These are phyloP conservation scores for Backusella macrospora DNA, from an alignment of 192 early-diverging fungal genomes.

Conservation along the genomic window DNA sequence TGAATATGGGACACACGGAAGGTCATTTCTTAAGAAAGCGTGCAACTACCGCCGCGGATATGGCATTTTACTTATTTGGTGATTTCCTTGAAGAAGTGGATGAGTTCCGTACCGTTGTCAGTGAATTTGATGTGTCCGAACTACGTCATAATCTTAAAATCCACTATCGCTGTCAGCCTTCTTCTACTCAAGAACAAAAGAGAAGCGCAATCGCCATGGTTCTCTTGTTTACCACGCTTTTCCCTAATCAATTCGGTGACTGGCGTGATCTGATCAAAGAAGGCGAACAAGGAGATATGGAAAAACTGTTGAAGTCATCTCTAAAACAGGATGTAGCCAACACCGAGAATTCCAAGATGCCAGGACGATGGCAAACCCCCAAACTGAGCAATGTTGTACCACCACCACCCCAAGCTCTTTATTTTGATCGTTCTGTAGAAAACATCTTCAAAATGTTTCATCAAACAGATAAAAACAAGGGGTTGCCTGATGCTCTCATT, in stretches of 20 bases:
- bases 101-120: slow-evolving; percentile 86
- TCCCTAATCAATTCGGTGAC: slow-evolving; percentile 77
- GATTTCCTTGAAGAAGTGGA: slow-evolving; percentile 94
- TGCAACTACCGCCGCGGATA: slow-evolving; percentile 76
- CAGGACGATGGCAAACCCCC: background rate
- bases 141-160: slow-evolving; percentile 78
- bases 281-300: slow-evolving; percentile 49
- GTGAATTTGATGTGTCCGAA: slow-evolving; percentile 75
- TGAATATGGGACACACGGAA: slow-evolving; percentile 70
- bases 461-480: slow-evolving; percentile 60
- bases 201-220: slow-evolving; percentile 79
- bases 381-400: background rate
- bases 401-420: slow-evolving; percentile 67
- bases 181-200: slow-evolving; percentile 63
- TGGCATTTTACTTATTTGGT: slow-evolving; percentile 91
- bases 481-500: slow-evolving; percentile 64
- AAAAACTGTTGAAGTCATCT: slow-evolving; percentile 22
- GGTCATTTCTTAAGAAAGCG: slow-evolving; percentile 64
- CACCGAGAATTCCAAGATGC: slow-evolving; percentile 33
- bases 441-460: slow-evolving; percentile 86
- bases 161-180: slow-evolving; percentile 72
- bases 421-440: slow-evolving; percentile 93
- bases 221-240: slow-evolving; percentile 71
- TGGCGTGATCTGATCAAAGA: slow-evolving; percentile 88
- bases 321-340: slow-evolving; percentile 23